Base-by-base conservation (phyloP, 345 rosid genomes). In the Boechera retrofracta region DNA sequence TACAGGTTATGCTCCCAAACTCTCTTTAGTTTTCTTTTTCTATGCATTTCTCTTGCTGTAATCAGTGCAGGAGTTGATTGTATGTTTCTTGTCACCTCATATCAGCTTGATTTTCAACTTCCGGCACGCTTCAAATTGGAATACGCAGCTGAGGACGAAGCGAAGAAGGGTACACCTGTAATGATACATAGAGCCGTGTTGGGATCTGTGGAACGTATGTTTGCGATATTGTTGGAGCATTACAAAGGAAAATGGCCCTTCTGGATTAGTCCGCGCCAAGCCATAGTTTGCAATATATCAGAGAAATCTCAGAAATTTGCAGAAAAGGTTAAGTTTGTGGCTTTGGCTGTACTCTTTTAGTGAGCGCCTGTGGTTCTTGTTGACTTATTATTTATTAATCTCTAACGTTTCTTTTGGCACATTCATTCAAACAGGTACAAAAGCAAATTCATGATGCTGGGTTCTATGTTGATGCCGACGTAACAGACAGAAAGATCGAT, bases 221-320 rank as follows among this genome's bases (percentile, higher is more conserved):
- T 95, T 84, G 97, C 98, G 44, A 89, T 95, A 75, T 73, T 95
- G 42, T 77, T 95, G 85, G 97, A 95, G 81, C 99, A 92, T 78
- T 93, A 89, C 87, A 88, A 95, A 85, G 97, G 98, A 65, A 95
- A 95, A 75, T 95, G 98, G 99, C 99, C 98, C 26, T 91, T 95
- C 79, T 95, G 99, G 99, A 91, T 95, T 28, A 95, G 98, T 82
- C 99, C 99, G 0, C 94, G 98, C 59, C 99, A 95, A 79, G 97
- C 97, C 64, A 93, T 95, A 85, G 96, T 95, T 71, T 95, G 99
- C 82, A 91, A 96, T 13, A 94, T 93, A 7, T 95, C 99, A 62
- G 88, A 85, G 85, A 95, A 93, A 82, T 89, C 96, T n/a, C 81
- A 86, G 68, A 49, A 77, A 1, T 95, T 93, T 72, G 96, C 97